phyloP scores from a whole-genome alignment of 1,284 basidiomycete genomes.

The Trametes polyzona region DNA sequence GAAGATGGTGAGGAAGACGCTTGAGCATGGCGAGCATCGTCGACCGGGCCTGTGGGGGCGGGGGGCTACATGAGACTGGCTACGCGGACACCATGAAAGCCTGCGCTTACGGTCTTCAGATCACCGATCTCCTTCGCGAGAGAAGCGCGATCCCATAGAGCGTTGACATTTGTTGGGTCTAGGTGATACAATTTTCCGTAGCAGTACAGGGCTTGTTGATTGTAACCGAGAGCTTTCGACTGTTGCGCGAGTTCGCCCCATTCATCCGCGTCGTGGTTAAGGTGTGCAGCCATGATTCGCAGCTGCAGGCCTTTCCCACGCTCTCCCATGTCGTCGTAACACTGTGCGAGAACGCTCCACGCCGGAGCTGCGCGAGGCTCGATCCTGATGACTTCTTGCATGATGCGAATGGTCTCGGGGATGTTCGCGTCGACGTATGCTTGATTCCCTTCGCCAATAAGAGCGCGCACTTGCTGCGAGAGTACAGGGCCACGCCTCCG shows the following conservation, averaged over 20 bases:
- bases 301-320: constrained; percentile 79
- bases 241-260: constrained; percentile 84
- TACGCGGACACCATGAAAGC: too few species aligned
- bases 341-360: constrained; percentile 87
- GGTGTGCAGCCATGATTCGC: constrained; percentile 89
- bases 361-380: constrained; percentile 86
- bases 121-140: constrained; percentile 82
- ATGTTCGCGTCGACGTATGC: constrained; percentile 80
- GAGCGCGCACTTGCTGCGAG: constrained; percentile 79
- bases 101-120: constrained; percentile 56
- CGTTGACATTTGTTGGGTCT: constrained; percentile 82
- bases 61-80: neutral
- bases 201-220: constrained; percentile 92
- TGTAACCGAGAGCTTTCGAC: constrained; percentile 73
- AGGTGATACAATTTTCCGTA: constrained; percentile 83
- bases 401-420: constrained; percentile 73
- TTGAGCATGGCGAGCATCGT: constrained; percentile 80
- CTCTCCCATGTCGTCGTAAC: constrained; percentile 74
- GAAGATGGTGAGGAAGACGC: constrained; percentile 80
- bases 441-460: constrained; percentile 88
- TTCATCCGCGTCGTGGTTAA: constrained; percentile 82
- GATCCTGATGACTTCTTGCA: constrained; percentile 92
- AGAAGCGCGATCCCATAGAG: constrained; percentile 89
- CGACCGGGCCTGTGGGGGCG: constrained; percentile 63
- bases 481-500: constrained; percentile 58